phyloP scores from a whole-genome alignment of 2,329 filamentous ascomycete genomes.

The Neofusicoccum umdonicola region DNA sequence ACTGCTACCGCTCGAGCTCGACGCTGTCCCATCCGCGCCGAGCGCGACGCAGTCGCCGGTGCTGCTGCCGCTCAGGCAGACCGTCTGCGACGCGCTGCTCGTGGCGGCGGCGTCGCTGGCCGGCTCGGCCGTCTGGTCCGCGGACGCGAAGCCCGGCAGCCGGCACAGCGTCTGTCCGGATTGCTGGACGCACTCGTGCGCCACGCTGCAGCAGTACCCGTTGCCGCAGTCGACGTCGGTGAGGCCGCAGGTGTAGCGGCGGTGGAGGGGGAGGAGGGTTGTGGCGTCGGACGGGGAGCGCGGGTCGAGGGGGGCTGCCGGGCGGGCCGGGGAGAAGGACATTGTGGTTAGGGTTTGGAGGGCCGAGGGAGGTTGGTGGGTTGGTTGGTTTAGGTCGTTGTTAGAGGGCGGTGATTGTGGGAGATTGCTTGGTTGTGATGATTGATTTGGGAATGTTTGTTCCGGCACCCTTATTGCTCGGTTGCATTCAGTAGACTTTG shows the following conservation, averaged over 20 bases:
- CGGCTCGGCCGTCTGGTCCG: neutral
- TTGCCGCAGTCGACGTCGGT: neutral
- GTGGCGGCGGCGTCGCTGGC: neutral
- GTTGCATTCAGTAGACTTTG: neutral
- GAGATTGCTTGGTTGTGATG: neutral
- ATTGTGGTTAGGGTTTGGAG: neutral
- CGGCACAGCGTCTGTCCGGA: neutral
- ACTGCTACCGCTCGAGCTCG: neutral
- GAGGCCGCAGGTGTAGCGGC: slow-evolving; percentile 8
- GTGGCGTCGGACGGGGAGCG: neutral
- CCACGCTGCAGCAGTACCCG: neutral
- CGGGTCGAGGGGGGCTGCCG: neutral
- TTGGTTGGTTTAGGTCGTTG: too few species aligned
- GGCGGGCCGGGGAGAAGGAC: neutral
- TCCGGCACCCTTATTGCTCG: neutral
- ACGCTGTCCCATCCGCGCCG: neutral
- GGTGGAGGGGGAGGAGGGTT: neutral
- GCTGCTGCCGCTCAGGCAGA: neutral
- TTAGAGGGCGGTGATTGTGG: too few species aligned
- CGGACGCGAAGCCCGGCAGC: neutral
- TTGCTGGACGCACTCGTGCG: neutral
- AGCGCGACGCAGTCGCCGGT: neutral
- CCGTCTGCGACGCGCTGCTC: neutral
- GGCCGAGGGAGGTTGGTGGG: too few species aligned
- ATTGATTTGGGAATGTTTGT: too few species aligned